Percentiles rank a stretch among this genome's conserved stretches.
Conservation (phyloP, 352 stramenopile species). For the Peronospora belbahrii region DNA sequence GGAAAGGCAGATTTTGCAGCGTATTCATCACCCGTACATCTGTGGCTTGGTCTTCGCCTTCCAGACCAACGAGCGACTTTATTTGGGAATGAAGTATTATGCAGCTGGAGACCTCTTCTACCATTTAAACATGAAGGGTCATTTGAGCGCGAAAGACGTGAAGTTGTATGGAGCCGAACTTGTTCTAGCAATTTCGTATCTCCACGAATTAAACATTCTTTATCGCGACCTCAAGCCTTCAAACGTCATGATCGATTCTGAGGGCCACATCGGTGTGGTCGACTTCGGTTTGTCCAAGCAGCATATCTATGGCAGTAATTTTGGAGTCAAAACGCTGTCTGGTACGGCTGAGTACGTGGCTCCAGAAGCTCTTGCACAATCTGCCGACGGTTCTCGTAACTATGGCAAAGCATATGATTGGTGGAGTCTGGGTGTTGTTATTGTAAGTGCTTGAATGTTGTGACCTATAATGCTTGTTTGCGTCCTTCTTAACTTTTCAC, state of each 20-base stretch:
- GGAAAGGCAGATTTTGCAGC: conserved; percentile 83
- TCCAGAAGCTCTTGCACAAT: conserved; percentile 76
- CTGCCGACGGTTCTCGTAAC: conserved; percentile 65
- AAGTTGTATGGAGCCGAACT: conserved; percentile 80
- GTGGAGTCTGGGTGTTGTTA: conserved; percentile 83
- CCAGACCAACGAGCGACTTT: conserved; percentile 83
- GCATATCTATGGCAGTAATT: conserved; percentile 81
- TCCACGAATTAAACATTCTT: conserved; percentile 86
- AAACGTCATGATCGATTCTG: conserved; percentile 86
- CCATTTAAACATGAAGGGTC: conserved; percentile 78
- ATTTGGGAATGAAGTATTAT: conserved; percentile 88
- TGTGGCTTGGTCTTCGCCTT: conserved; percentile 84
- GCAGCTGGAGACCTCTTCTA: conserved; percentile 85
- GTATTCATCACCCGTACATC: conserved; percentile 85
- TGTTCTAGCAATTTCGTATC: conserved; percentile 82
- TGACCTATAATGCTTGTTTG: background rate
- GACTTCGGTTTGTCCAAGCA: conserved; percentile 87
- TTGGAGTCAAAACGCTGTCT: conserved; percentile 81
- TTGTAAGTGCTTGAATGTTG: conserved; percentile 43
- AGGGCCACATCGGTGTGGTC: conserved; percentile 84
- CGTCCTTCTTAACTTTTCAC: conserved; percentile 3
- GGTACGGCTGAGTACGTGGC: conserved; percentile 85
- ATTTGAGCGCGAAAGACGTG: conserved; percentile 50
- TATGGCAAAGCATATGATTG: conserved; percentile 87
- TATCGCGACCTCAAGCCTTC: conserved; percentile 85